phyloP scores from a whole-genome alignment of 2,329 filamentous ascomycete species.

The Hansfordia pulvinata region DNA sequence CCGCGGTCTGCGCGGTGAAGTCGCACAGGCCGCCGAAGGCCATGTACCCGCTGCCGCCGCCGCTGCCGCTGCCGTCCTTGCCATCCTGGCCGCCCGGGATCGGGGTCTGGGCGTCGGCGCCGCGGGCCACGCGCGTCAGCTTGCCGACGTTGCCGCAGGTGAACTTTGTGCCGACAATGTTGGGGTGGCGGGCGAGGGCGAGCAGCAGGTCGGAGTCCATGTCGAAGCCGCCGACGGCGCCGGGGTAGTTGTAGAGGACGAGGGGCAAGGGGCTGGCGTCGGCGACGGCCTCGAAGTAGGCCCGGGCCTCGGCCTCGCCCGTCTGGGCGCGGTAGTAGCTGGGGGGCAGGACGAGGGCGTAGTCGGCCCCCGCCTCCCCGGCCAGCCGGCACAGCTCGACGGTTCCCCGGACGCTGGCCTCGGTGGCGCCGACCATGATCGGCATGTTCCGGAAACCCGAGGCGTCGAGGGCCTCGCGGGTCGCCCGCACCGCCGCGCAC shows the following conservation, averaged over 20 bases:
- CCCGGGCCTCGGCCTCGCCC: conserved; percentile 58
- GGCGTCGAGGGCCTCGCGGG: conserved; percentile 67
- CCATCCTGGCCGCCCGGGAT: conserved; percentile 47
- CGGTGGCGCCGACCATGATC: conserved; percentile 70
- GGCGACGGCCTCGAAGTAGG: conserved; percentile 64
- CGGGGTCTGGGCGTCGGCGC: conserved; percentile 58
- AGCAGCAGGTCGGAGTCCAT: conserved; percentile 83
- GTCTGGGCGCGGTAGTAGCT: conserved; percentile 72
- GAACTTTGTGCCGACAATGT: conserved; percentile 83
- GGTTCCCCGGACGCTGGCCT: conserved; percentile 71
- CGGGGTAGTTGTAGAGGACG: conserved; percentile 84
- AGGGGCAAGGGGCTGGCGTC: conserved; percentile 65
- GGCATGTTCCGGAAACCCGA: conserved; percentile 66
- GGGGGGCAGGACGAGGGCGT: conserved; percentile 65
- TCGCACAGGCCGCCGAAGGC: conserved; percentile 81
- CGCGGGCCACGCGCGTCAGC: conserved; percentile 66
- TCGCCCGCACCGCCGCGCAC: conserved; percentile 59
- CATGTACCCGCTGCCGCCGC: conserved; percentile 57
- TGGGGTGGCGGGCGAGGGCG: conserved; percentile 63
- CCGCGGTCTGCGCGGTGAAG: conserved; percentile 71
- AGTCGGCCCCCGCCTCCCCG: conserved; percentile 60
- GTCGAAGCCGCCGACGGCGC: conserved; percentile 74
- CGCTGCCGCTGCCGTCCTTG: conserved; percentile 67
- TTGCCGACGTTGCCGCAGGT: conserved; percentile 87
- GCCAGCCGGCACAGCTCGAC: conserved; percentile 59